phyloP scores from a whole-genome alignment of 2,329 filamentous ascomycete genomes.

The Graphilbum sp. region DNA sequence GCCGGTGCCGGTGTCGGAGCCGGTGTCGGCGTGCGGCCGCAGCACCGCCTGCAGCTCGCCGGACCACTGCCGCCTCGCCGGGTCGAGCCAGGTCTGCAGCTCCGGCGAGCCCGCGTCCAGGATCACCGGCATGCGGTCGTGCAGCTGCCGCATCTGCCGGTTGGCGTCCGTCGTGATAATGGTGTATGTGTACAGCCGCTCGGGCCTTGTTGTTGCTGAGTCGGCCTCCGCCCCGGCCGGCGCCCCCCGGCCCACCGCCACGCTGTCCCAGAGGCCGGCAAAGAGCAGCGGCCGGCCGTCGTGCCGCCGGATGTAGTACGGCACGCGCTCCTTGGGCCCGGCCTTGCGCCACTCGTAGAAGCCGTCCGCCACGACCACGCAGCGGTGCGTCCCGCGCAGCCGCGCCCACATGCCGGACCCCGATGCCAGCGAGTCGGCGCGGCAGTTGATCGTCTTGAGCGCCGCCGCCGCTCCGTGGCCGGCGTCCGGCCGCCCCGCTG shows the following conservation, averaged over 20 bases:
- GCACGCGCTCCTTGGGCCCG: slow-evolving; percentile 58
- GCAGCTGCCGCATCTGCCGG: slow-evolving; percentile 66
- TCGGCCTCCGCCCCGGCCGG: slow-evolving; percentile 19
- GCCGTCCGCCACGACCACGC: slow-evolving; percentile 74
- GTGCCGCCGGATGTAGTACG: slow-evolving; percentile 67
- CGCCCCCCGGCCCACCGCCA: slow-evolving; percentile 52
- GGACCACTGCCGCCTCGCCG: slow-evolving; percentile 54
- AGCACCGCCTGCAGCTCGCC: slow-evolving; percentile 61
- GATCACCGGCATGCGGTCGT: slow-evolving; percentile 92
- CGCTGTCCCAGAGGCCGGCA: slow-evolving; percentile 83
- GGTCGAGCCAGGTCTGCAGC: slow-evolving; percentile 66
- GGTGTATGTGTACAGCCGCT: slow-evolving; percentile 62
- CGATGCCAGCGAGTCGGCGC: slow-evolving; percentile 67
- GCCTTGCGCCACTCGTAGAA: slow-evolving; percentile 96
- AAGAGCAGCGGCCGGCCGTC: slow-evolving; percentile 78
- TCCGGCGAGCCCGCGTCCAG: slow-evolving; percentile 58
- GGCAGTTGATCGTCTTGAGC: slow-evolving; percentile 88
- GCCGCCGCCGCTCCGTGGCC: slow-evolving; percentile 42
- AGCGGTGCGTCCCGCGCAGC: slow-evolving; percentile 82
- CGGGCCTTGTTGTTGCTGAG: too few relatives aligned
- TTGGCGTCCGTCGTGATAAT: slow-evolving; percentile 87
- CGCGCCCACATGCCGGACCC: slow-evolving; percentile 75
- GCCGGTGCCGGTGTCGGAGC: too few relatives aligned
- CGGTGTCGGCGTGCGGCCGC: slow-evolving; percentile 32
- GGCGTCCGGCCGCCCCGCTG: slow-evolving; percentile 67